Evolutionary conservation across 805 yeast genomes (phyloP).

Genomic region (Nakazawaea anatomiae): DNA sequence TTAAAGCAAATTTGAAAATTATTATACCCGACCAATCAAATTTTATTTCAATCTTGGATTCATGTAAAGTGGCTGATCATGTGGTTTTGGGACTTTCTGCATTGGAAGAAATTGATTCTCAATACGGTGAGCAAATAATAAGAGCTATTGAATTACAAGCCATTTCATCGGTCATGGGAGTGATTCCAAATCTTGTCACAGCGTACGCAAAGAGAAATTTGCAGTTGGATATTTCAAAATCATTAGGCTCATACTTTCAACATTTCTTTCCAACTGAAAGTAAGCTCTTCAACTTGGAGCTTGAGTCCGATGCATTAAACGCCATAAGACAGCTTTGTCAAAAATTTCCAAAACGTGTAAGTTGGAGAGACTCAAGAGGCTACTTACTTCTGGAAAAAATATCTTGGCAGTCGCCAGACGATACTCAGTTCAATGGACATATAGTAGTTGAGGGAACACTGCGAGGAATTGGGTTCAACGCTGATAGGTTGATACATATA

Average conservation of each 20-base stretch:
- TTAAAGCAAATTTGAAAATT: conserved; percentile 69
- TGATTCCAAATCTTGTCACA: conserved; percentile 64
- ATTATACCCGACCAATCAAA: conserved; percentile 65
- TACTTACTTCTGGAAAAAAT: conserved; percentile 74
- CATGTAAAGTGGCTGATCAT: conserved; percentile 84
- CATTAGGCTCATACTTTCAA: conserved; percentile 57
- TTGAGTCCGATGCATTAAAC: conserved; percentile 61
- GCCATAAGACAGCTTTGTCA: conserved; percentile 77
- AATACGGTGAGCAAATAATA: conserved; percentile 81
- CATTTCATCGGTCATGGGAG: conserved; percentile 75
- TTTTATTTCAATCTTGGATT: conserved; percentile 69
- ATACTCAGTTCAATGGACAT: conserved; percentile 28
- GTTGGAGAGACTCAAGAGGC: conserved; percentile 93
- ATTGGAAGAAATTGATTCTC: conserved; percentile 68
- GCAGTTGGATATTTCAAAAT: conserved; percentile 63
- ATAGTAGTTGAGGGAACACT: conserved; percentile 75
- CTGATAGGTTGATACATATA: conserved; percentile 73
- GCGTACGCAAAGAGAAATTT: conserved; percentile 70
- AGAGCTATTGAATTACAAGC: conserved; percentile 92
- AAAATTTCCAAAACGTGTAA: conserved; percentile 75
- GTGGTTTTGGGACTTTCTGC: conserved; percentile 90
- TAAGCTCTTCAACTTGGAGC: conserved; percentile 66
- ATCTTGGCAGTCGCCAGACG: conserved; percentile 27
- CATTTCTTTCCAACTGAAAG: conserved; percentile 82
- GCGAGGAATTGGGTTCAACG: conserved; percentile 79